These are phyloP conservation scores for Fusarium setosum DNA, from an alignment of 2,329 filamentous ascomycete genomes.

Conservation along the genomic window DNA sequence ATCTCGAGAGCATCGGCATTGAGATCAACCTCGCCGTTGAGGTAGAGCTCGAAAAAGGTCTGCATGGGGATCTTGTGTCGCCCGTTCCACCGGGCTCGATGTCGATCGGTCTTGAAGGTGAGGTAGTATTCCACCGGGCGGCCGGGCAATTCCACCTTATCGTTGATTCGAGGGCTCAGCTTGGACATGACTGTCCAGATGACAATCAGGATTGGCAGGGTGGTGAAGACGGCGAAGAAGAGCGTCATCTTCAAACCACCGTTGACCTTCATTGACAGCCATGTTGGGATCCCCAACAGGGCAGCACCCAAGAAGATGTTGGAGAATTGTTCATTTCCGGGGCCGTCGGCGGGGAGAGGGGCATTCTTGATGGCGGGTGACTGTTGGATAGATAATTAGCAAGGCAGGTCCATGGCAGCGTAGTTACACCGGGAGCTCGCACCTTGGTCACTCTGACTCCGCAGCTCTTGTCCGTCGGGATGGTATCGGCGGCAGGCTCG, in stretches of 20 bases:
- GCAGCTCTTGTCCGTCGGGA: slow-evolving; percentile 26
- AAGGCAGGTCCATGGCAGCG: too few species aligned
- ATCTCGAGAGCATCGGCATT: slow-evolving; percentile 89
- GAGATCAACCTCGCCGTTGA: slow-evolving; percentile 89
- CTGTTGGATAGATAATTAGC: slow-evolving; percentile 57
- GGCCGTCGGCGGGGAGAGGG: slow-evolving; percentile 86
- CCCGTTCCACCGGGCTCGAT: slow-evolving; percentile 74
- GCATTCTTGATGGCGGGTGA: slow-evolving; percentile 91
- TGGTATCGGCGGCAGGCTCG: slow-evolving; percentile 19
- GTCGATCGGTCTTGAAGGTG: slow-evolving; percentile 72
- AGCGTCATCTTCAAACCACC: slow-evolving; percentile 87
- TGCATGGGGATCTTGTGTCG: slow-evolving; percentile 84
- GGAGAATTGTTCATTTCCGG: slow-evolving; percentile 86
- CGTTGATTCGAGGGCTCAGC: slow-evolving; percentile 86
- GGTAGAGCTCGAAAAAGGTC: slow-evolving; percentile 96
- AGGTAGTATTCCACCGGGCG: slow-evolving; percentile 90
- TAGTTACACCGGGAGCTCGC: background rate
- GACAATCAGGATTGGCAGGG: slow-evolving; percentile 78
- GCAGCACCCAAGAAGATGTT: slow-evolving; percentile 78
- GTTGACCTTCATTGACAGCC: slow-evolving; percentile 83
- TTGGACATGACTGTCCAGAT: slow-evolving; percentile 85
- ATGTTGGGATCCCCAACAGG: slow-evolving; percentile 77
- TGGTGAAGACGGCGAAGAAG: slow-evolving; percentile 81
- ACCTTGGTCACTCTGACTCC: slow-evolving; percentile 34
- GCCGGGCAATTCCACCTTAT: slow-evolving; percentile 86